Evolutionary conservation across 208 protist genomes (phyloP).

Genomic region (Trypanosoma scelopori): DNA sequence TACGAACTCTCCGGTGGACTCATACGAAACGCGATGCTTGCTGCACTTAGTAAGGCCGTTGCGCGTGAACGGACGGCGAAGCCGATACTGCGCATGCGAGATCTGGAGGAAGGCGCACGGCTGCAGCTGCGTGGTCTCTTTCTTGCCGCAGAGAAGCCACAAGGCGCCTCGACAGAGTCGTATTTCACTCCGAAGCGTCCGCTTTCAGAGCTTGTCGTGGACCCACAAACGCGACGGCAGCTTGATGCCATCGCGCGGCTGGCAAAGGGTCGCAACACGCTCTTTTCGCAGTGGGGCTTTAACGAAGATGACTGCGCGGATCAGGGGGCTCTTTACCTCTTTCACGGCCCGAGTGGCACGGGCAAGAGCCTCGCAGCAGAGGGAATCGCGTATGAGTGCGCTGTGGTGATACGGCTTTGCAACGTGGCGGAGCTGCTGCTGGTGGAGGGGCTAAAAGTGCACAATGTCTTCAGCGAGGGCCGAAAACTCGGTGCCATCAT

Average conservation of each 20-base stretch:
- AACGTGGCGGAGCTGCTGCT: slow-evolving; percentile 77
- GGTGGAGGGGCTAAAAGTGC: slow-evolving; percentile 46
- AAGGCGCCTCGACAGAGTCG: slow-evolving; percentile 38
- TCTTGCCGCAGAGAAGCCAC: slow-evolving; percentile 59
- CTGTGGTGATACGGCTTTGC: slow-evolving; percentile 79
- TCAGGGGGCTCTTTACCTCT: slow-evolving; percentile 59
- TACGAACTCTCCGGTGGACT: slow-evolving; percentile 91
- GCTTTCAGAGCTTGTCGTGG: slow-evolving; percentile 72
- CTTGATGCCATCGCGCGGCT: slow-evolving; percentile 59
- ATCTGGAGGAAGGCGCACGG: slow-evolving; percentile 78
- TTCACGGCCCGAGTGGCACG: slow-evolving; percentile 80
- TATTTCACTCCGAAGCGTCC: slow-evolving; percentile 79
- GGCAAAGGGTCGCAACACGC: slow-evolving; percentile 79
- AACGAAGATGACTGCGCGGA: slow-evolving; percentile 59
- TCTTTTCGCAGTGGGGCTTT: slow-evolving; percentile 91
- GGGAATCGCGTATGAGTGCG: slow-evolving; percentile 91
- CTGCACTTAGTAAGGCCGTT: slow-evolving; percentile 80
- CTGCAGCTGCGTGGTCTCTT: slow-evolving; percentile 90
- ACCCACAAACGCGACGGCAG: slow-evolving; percentile 37
- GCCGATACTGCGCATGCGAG: slow-evolving; percentile 64
- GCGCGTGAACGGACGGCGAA: slow-evolving; percentile 62
- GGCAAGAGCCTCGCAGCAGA: slow-evolving; percentile 90
- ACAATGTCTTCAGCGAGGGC: slow-evolving; percentile 77
- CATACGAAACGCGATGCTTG: slow-evolving; percentile 91
- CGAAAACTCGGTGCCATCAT: slow-evolving; percentile 84